phyloP scores from a whole-genome alignment of 2,329 filamentous ascomycete species.

The Macrophomina pseudophaseolina region DNA sequence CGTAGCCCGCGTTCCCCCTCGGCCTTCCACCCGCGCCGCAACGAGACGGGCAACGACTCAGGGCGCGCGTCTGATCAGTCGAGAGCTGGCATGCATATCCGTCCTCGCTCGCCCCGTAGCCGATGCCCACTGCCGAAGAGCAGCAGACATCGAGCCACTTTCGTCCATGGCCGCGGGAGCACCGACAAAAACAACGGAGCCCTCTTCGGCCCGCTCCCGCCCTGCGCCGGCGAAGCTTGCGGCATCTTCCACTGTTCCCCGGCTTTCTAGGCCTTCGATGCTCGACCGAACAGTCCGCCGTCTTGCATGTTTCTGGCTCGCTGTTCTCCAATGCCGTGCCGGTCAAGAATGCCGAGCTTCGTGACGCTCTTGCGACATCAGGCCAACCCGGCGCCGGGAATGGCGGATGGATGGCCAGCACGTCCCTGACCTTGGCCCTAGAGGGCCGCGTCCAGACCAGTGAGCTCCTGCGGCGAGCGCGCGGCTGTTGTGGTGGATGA shows the following conservation, averaged over 20 bases:
- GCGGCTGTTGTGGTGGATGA: constrained; percentile 7
- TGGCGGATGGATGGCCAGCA: not conserved
- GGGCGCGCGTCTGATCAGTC: not conserved
- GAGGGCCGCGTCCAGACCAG: not conserved
- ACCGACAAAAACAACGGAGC: constrained; percentile 15
- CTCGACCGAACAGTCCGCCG: not conserved
- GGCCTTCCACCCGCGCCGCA: not conserved
- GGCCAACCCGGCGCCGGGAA: not conserved
- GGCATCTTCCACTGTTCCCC: not conserved
- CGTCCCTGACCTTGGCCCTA: not conserved
- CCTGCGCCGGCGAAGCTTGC: not conserved
- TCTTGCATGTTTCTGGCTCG: not conserved
- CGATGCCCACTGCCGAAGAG: constrained; percentile 3
- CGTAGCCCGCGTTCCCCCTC: too few species aligned
- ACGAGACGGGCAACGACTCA: not conserved
- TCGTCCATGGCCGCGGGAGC: not conserved
- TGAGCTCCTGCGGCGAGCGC: not conserved
- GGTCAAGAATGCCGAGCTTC: not conserved
- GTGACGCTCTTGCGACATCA: not conserved
- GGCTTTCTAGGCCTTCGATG: not conserved
- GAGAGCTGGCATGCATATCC: not conserved
- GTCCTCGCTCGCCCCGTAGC: not conserved
- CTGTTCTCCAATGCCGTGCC: not conserved
- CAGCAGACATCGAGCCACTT: constrained; percentile 3
- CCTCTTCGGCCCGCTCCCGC: constrained; percentile 21